Evolutionary conservation across 208 protist genomes (phyloP), one percentile per base, ranked within the genome.

Genomic region (Sergeia podlipaevii): DNA sequence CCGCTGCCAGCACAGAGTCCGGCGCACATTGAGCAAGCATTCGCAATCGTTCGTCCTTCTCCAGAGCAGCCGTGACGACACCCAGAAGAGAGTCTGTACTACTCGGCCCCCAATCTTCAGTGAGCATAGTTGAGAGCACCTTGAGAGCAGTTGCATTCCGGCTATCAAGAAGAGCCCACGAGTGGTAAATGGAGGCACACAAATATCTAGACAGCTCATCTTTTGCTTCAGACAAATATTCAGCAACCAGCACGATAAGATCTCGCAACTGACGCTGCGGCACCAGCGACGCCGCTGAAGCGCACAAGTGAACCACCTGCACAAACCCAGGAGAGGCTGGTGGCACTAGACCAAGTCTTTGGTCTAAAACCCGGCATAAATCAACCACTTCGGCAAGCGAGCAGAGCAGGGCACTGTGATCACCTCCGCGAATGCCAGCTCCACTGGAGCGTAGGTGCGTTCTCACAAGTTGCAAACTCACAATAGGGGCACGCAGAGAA

Each of bases 301-400:
- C 69, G n/a, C 68, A 52, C 18, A 93, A 46, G 34, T 68, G 63
- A 17, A 77, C 18, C 4, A 76, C 41, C 21, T 81, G 70, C 0
- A 93, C 29, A 4, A 55, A 26, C 11, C 60, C 72, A 27, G 70
- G 38, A 2, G 59, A 36, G 4, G 27, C 43, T 32, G 45, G 72
- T 17, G 29, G 68, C 2, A 29, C 47, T 21, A 77, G 66, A 17
- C 47, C 61, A n/a, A 77, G 73, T 2, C 32, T 51, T 17, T 53
- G 28, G 42, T 87, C 80, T 11, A 77, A 46, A 4, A 63, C 65
- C 33, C 79, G 80, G 11, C 58, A 70, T 26, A 87, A 44, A 43
- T 89, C 80, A 42, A 86, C 10, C 3, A 89, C n/a, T 18, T 77
- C 51, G 0, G 71, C 57, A 17, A 87, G 30, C 7, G 59, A 23